Conservation (phyloP, 2,329 filamentous ascomycete species). For the Colletotrichum chlorophyti region DNA sequence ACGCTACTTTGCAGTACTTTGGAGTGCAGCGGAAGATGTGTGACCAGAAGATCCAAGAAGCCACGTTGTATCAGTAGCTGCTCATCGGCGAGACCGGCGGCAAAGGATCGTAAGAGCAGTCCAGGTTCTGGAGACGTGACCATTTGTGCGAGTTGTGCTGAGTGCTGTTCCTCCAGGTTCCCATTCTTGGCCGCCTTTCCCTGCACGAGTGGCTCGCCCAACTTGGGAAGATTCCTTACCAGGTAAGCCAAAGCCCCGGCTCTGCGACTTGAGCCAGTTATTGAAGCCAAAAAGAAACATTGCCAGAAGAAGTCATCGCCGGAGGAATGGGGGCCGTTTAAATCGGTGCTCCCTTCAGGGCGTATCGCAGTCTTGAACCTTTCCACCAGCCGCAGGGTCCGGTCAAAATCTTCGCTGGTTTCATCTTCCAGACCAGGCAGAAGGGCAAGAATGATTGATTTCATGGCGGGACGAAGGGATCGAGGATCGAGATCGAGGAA, state of each 20-base stretch:
- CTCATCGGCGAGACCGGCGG: slow-evolving; percentile 84
- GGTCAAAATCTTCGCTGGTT: slow-evolving; percentile 95
- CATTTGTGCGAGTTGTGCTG: slow-evolving; percentile 65
- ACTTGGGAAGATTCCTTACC: slow-evolving; percentile 76
- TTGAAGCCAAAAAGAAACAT: slow-evolving; percentile 91
- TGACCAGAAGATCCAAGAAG: slow-evolving; percentile 90
- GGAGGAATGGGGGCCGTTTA: slow-evolving; percentile 59
- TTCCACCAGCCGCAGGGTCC: slow-evolving; percentile 80
- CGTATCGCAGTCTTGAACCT: slow-evolving; percentile 75
- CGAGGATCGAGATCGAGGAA: slow-evolving; percentile 75
- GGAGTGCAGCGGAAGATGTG: slow-evolving; percentile 85
- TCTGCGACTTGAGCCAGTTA: slow-evolving; percentile 85
- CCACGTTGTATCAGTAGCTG: slow-evolving; percentile 93
- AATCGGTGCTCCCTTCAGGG: slow-evolving; percentile 55
- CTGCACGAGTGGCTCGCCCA: slow-evolving; percentile 54
- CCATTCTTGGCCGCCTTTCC: slow-evolving; percentile 38
- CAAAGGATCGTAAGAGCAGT: slow-evolving; percentile 87
- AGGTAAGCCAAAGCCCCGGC: slow-evolving; percentile 90
- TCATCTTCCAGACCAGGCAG: slow-evolving; percentile 94
- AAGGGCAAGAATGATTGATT: slow-evolving; percentile 87
- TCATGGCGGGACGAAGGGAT: slow-evolving; percentile 84
- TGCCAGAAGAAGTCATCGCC: slow-evolving; percentile 97
- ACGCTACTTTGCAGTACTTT: slow-evolving; percentile 79
- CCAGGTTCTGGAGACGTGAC: slow-evolving; percentile 91
- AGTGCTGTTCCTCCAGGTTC: slow-evolving; percentile 48